Conservation (phyloP, 202 grass and related monocot genomes). For the Eragrostis tef region DNA sequence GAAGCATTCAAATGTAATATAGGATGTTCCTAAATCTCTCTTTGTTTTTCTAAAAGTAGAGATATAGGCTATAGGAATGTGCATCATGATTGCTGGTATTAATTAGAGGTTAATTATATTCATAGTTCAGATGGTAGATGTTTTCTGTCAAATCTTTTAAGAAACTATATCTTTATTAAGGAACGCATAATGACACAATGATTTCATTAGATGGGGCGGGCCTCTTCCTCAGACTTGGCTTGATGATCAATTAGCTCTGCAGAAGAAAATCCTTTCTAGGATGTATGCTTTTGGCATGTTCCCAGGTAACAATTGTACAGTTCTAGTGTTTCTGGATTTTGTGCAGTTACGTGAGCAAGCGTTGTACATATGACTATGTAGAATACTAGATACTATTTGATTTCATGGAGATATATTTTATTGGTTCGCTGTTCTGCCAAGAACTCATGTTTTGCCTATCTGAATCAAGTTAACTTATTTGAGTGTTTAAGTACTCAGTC, state of each 20-base stretch:
- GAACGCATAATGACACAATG: constrained; percentile 25
- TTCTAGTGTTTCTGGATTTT: constrained; percentile 29
- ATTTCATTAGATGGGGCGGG: constrained; percentile 62
- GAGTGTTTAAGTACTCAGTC: neutral
- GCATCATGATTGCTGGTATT: neutral
- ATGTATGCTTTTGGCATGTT: constrained; percentile 73
- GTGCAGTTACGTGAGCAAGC: neutral
- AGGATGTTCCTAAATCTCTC: neutral
- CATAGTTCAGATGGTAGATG: neutral
- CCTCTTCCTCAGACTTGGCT: constrained; percentile 70
- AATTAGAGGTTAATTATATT: no score
- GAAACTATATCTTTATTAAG: neutral
- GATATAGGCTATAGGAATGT: neutral
- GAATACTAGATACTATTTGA: neutral
- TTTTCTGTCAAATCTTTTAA: neutral
- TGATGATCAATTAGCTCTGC: constrained; percentile 69
- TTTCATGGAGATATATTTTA: constrained; percentile 4
- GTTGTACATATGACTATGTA: neutral
- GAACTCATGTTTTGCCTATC: constrained; percentile 5
- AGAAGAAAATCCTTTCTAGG: constrained; percentile 69
- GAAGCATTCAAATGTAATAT: neutral
- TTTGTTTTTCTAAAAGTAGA: neutral
- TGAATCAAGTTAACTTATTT: constrained; percentile 3
- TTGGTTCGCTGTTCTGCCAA: neutral
- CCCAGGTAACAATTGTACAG: constrained; percentile 47